These are phyloP conservation scores for Apiotrichum mycotoxinovorans DNA, from an alignment of 1,284 basidiomycete genomes.

Conservation along the genomic window DNA sequence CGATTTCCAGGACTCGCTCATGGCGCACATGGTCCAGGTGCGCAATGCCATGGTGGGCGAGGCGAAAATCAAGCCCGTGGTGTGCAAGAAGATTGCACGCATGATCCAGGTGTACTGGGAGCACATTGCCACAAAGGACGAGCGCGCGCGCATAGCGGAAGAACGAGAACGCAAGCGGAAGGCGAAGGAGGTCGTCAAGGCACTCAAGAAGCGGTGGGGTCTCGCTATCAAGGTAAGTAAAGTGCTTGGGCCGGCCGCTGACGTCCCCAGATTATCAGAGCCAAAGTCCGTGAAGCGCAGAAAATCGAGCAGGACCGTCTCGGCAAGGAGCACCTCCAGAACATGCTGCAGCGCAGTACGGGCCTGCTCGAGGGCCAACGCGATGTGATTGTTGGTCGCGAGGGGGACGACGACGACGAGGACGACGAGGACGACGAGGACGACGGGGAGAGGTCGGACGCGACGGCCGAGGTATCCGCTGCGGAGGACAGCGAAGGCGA, in stretches of 20 bases:
- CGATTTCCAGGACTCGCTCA: slow-evolving; percentile 48
- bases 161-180: slow-evolving; percentile 65
- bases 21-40: slow-evolving; percentile 50
- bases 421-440: slow-evolving; percentile 28
- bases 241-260: not conserved
- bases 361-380: slow-evolving; percentile 81
- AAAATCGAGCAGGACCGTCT: slow-evolving; percentile 64
- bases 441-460: slow-evolving; percentile 23
- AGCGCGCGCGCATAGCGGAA: slow-evolving; percentile 61
- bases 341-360: slow-evolving; percentile 84
- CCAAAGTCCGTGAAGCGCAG: slow-evolving; percentile 59
- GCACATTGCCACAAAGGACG: slow-evolving; percentile 59
- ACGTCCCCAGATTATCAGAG: slow-evolving; percentile 59
- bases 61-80: slow-evolving; percentile 43
- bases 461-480: slow-evolving; percentile 28
- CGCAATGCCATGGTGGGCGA: slow-evolving; percentile 47
- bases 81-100: slow-evolving; percentile 59
- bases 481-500: slow-evolving; percentile 43
- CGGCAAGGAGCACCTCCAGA: slow-evolving; percentile 81
- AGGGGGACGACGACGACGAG: slow-evolving; percentile 26
- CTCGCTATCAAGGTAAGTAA: slow-evolving; percentile 76
- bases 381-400: slow-evolving; percentile 58
- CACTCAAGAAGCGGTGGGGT: slow-evolving; percentile 64
- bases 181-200: slow-evolving; percentile 70
- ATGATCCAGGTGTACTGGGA: slow-evolving; percentile 79